A percentile compares a stretch with the other conserved stretches of the same genome.
Evolutionary conservation across 768 basidiomycete genomes (phyloP).

Genomic region (Gelatoporia subvermispora): DNA sequence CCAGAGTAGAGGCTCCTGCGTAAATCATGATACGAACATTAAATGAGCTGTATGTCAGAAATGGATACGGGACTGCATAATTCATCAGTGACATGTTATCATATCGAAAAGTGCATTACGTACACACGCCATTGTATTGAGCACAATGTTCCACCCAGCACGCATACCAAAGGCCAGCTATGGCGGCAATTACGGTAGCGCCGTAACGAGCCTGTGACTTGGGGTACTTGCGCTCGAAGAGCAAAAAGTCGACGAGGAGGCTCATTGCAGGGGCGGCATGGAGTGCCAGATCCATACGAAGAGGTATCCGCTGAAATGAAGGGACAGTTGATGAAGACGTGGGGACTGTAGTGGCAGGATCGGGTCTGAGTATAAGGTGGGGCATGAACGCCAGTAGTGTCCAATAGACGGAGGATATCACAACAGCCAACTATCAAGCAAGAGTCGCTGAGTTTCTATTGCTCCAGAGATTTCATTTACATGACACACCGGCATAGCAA

Average conservation of each 20-base stretch:
- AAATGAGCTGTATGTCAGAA: slow-evolving; percentile 59
- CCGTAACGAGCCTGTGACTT: slow-evolving; percentile 27
- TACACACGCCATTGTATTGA: slow-evolving; percentile 55
- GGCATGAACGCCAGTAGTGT: slow-evolving; percentile 52
- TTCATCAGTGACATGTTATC: slow-evolving; percentile 1
- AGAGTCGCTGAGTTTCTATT: background rate
- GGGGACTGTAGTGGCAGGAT: slow-evolving; percentile 4
- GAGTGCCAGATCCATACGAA: slow-evolving; percentile 43
- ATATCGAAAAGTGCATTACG: slow-evolving; percentile 23
- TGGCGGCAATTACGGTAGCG: slow-evolving; percentile 26
- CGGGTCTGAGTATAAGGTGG: slow-evolving; percentile 42
- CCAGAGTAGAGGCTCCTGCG: slow-evolving; percentile 42
- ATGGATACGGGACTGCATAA: slow-evolving; percentile 73
- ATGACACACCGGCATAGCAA: slow-evolving; percentile 62
- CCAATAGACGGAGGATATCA: slow-evolving; percentile 67
- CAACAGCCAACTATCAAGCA: slow-evolving; percentile 33
- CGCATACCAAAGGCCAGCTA: slow-evolving; percentile 45
- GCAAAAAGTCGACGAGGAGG: slow-evolving; percentile 62
- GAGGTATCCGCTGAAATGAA: slow-evolving; percentile 36
- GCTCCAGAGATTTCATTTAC: background rate
- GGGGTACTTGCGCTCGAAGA: slow-evolving; percentile 56
- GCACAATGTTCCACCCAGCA: slow-evolving; percentile 68
- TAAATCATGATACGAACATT: slow-evolving; percentile 57
- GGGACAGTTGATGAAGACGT: slow-evolving; percentile 27
- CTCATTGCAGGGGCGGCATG: slow-evolving; percentile 59